A percentile compares a stretch with the other conserved stretches of the same genome.
Conservation (phyloP, 345 rosid species). For the Murraya koenigii region DNA sequence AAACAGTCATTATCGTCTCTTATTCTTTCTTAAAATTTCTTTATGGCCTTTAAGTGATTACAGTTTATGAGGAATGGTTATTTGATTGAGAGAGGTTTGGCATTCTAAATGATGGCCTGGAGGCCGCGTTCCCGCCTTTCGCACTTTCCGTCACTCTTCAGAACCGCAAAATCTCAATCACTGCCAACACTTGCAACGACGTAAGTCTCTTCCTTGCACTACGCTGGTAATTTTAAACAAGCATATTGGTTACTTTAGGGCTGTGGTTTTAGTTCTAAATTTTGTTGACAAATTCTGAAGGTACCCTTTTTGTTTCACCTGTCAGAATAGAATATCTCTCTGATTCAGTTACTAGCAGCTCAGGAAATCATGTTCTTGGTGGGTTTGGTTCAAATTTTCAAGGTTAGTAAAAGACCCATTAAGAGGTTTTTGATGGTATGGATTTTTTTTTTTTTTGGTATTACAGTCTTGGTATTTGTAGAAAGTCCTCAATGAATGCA, state of each 20-base stretch:
- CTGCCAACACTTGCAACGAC: background rate
- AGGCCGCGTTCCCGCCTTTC: slow-evolving; percentile 23
- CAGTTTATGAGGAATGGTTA: background rate
- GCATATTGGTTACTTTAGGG: background rate
- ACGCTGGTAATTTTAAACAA: background rate
- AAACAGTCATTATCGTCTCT: too few relatives aligned
- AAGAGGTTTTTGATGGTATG: background rate
- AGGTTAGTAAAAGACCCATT: slow-evolving; percentile 16
- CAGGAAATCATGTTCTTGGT: background rate
- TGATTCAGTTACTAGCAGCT: background rate
- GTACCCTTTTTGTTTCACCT: background rate
- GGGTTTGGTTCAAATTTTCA: slow-evolving; percentile 19
- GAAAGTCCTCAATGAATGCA: slow-evolving; percentile 13
- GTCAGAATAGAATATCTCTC: slow-evolving; percentile 18
- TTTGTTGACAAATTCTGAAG: background rate
- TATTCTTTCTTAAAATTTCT: too few relatives aligned
- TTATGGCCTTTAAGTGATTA: too few relatives aligned
- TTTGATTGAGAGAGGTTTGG: background rate
- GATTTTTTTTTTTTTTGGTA: background rate
- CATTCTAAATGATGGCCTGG: slow-evolving; percentile 13
- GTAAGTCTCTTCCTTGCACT: background rate
- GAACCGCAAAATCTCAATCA: background rate
- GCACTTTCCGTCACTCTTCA: background rate
- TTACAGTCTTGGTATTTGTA: slow-evolving; percentile 13
- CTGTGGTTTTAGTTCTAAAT: background rate